phyloP scores from a whole-genome alignment of 352 stramenopile species.

The Globisporangium ultimum region DNA sequence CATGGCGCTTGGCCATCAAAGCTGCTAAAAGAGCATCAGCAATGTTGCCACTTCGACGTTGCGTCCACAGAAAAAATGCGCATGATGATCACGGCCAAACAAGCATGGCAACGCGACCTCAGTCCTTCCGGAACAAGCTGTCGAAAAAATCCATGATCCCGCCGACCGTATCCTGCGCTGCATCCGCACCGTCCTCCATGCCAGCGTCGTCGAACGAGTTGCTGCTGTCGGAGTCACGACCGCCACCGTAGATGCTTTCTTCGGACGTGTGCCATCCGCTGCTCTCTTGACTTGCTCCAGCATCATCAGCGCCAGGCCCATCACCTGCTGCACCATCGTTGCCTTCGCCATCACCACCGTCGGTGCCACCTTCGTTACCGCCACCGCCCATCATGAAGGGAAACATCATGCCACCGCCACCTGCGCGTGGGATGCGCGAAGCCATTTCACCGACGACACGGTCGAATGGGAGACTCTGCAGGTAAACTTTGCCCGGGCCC shows the following conservation, averaged over 20 bases:
- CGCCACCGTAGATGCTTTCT: constrained; percentile 51
- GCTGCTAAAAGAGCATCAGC: too few species aligned
- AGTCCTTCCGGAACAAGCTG: constrained; percentile 46
- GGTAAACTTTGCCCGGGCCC: constrained; percentile 87
- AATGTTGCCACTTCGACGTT: too few species aligned
- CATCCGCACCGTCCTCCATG: constrained; percentile 19
- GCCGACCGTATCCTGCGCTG: constrained; percentile 18
- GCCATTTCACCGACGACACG: constrained; percentile 92
- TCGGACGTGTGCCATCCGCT: constrained; percentile 34
- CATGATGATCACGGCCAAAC: too few species aligned
- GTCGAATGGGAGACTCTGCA: constrained; percentile 91
- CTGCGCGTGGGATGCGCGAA: constrained; percentile 72
- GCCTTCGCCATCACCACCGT: constrained; percentile 4
- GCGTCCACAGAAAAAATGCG: too few species aligned
- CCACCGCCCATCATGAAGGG: constrained; percentile 81
- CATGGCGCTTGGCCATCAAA: too few species aligned
- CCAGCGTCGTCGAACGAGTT: constrained; percentile 20
- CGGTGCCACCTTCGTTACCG: constrained; percentile 19
- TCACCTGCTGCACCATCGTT: not conserved
- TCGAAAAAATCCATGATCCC: constrained; percentile 60
- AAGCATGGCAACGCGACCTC: constrained; percentile 2
- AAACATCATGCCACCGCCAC: constrained; percentile 81
- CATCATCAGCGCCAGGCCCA: constrained; percentile 23
- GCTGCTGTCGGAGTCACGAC: not conserved
- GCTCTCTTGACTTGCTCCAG: constrained; percentile 9